Evolutionary conservation across 192 early-diverging fungal species (phyloP).

Genomic region (Umbelopsis isabellina): DNA sequence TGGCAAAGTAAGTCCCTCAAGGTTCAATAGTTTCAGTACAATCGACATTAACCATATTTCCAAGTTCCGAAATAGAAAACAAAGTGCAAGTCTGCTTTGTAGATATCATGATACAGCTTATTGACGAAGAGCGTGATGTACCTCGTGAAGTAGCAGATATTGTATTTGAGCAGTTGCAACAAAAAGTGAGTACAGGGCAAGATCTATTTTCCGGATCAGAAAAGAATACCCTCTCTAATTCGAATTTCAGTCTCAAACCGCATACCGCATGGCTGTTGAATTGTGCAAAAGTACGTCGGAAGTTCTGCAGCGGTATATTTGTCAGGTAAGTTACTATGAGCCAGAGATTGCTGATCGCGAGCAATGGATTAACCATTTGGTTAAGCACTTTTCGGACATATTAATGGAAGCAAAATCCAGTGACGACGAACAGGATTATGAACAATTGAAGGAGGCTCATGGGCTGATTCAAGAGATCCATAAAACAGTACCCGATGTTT

Average conservation of each 20-base stretch:
- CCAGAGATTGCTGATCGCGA: conserved; percentile 18
- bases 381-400: conserved; percentile 85
- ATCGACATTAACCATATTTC: neutral
- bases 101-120: conserved; percentile 81
- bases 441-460: conserved; percentile 71
- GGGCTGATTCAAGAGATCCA: conserved; percentile 83
- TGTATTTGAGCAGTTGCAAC: conserved; percentile 80
- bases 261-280: conserved; percentile 80
- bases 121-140: conserved; percentile 73
- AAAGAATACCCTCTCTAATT: neutral
- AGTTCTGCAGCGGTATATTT: conserved; percentile 88
- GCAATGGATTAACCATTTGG: neutral
- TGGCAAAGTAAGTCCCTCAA: conserved; percentile 52
- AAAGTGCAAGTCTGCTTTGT: conserved; percentile 79
- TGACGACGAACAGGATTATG: conserved; percentile 49
- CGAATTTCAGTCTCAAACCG: conserved; percentile 63
- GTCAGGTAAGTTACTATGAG: conserved; percentile 57
- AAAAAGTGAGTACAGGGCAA: conserved; percentile 46
- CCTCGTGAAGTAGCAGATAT: conserved; percentile 84
- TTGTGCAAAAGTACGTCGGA: conserved; percentile 76
- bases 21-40: neutral
- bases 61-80: conserved; percentile 9
- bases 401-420: conserved; percentile 63
- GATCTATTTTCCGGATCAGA: neutral
- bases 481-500: conserved; percentile 68